Evolutionary conservation across 2,329 filamentous ascomycete species (phyloP).

Genomic region (Alternaria dauci): DNA sequence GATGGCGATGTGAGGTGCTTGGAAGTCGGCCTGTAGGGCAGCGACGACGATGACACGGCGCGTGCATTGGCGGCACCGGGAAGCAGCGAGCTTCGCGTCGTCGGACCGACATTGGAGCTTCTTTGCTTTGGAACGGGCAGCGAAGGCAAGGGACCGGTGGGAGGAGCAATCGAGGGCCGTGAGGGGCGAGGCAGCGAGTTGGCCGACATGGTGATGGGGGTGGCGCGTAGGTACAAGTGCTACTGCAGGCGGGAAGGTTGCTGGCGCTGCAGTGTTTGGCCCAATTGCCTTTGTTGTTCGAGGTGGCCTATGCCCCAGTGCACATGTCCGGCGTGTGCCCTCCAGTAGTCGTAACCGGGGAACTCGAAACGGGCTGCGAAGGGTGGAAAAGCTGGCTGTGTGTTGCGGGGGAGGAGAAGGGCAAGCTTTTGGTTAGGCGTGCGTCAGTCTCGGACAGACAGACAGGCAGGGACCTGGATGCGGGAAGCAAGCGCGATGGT

Average conservation of each 20-base stretch:
- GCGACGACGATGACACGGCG: slow-evolving; percentile 45
- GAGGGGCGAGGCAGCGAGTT: slow-evolving; percentile 73
- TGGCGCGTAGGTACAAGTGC: slow-evolving; percentile 13
- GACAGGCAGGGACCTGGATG: slow-evolving; percentile 23
- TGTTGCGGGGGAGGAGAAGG: slow-evolving; percentile 8
- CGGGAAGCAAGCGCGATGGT: slow-evolving; percentile 19
- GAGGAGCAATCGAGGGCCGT: slow-evolving; percentile 69
- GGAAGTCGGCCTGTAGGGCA: slow-evolving; percentile 37
- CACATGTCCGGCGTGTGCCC: slow-evolving; percentile 38
- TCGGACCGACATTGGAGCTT: slow-evolving; percentile 57
- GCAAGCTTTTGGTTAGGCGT: slow-evolving; percentile 19
- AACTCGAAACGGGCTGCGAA: slow-evolving; percentile 5
- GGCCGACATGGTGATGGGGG: slow-evolving; percentile 53
- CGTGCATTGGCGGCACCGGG: slow-evolving; percentile 37
- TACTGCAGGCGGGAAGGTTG: slow-evolving; percentile 12
- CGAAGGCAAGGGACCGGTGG: slow-evolving; percentile 75
- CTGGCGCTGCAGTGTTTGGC: slow-evolving; percentile 21
- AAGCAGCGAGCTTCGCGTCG: slow-evolving; percentile 41
- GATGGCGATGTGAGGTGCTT: slow-evolving; percentile 46
- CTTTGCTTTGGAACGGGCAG: slow-evolving; percentile 77
- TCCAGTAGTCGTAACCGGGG: slow-evolving; percentile 7
- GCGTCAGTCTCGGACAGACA: slow-evolving; percentile 26
- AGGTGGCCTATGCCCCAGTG: slow-evolving; percentile 29
- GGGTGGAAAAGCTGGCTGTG: not conserved
- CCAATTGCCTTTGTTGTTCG: slow-evolving; percentile 21